Percentiles rank a stretch among this genome's conserved stretches.
Evolutionary conservation across 345 rosid genomes (phyloP).

Genomic region (Kernera saxatilis): DNA sequence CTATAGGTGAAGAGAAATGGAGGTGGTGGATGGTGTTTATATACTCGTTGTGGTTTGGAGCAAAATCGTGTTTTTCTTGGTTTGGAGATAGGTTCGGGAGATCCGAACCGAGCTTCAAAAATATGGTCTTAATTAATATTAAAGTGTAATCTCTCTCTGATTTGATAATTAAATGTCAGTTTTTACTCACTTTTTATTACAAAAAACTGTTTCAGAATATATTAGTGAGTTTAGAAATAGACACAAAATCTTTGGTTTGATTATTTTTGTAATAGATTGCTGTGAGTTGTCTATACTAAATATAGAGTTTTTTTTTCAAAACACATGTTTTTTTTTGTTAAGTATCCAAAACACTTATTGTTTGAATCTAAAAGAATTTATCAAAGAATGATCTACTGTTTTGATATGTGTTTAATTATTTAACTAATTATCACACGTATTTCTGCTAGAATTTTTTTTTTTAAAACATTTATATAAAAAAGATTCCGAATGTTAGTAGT

Average conservation of each 20-base stretch:
- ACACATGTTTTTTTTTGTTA: too few relatives aligned
- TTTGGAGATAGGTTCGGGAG: neutral
- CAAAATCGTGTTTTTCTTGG: neutral
- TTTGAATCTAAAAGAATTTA: neutral
- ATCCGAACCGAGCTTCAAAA: neutral
- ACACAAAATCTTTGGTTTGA: neutral
- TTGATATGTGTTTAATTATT: neutral
- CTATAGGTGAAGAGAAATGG: neutral
- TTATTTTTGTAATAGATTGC: neutral
- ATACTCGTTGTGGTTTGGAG: slow-evolving; percentile 16
- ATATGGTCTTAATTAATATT: neutral
- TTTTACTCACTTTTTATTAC: neutral
- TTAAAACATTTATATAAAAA: neutral
- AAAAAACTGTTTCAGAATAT: neutral
- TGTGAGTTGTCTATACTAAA: neutral
- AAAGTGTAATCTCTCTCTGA: slow-evolving; percentile 3
- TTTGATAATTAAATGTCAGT: slow-evolving; percentile 10
- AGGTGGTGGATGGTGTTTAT: slow-evolving; percentile 9
- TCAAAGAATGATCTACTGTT: neutral
- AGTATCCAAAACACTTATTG: neutral
- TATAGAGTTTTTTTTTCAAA: too few relatives aligned
- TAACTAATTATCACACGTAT: neutral
- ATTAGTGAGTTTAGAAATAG: neutral
- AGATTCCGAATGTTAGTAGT: neutral
- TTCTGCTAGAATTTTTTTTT: neutral